phyloP scores from a whole-genome alignment of 2,329 filamentous ascomycete genomes.

The Elsinoe australis region DNA sequence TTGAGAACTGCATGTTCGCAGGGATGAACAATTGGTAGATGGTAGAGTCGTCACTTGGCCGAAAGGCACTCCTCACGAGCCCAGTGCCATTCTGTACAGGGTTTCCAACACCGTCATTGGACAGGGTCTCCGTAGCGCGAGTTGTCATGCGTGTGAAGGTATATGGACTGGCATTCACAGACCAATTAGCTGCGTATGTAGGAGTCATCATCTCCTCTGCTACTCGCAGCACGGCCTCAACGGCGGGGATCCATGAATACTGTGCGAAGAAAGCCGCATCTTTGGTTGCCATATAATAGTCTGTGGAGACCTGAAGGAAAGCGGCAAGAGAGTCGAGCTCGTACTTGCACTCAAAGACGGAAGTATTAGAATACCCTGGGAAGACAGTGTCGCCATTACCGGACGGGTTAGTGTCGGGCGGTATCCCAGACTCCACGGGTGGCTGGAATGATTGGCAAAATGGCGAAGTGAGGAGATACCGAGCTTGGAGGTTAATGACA shows the following conservation, averaged over 20 bases:
- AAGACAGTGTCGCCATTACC: slow-evolving; percentile 37
- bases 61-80: slow-evolving; percentile 43
- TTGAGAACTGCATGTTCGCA: slow-evolving; percentile 63
- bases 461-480: slow-evolving; percentile 56
- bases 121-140: slow-evolving; percentile 41
- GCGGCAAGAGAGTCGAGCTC: slow-evolving; percentile 47
- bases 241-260: slow-evolving; percentile 40
- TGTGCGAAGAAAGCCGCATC: slow-evolving; percentile 43
- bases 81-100: slow-evolving; percentile 43
- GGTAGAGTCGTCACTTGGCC: slow-evolving; percentile 44
- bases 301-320: slow-evolving; percentile 42
- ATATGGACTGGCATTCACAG: slow-evolving; percentile 39
- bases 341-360: slow-evolving; percentile 49
- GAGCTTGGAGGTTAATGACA: slow-evolving; percentile 62
- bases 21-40: slow-evolving; percentile 46
- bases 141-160: slow-evolving; percentile 39
- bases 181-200: slow-evolving; percentile 42
- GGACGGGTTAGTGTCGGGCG: slow-evolving; percentile 33
- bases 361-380: slow-evolving; percentile 36
- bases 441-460: slow-evolving; percentile 50
- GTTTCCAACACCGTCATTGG: slow-evolving; percentile 48
- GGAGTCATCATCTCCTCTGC: slow-evolving; percentile 41
- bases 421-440: slow-evolving; percentile 41
- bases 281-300: slow-evolving; percentile 45
- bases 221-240: slow-evolving; percentile 39